Conservation (phyloP, 2,329 filamentous ascomycete species). For the Colletotrichum sidae region DNA sequence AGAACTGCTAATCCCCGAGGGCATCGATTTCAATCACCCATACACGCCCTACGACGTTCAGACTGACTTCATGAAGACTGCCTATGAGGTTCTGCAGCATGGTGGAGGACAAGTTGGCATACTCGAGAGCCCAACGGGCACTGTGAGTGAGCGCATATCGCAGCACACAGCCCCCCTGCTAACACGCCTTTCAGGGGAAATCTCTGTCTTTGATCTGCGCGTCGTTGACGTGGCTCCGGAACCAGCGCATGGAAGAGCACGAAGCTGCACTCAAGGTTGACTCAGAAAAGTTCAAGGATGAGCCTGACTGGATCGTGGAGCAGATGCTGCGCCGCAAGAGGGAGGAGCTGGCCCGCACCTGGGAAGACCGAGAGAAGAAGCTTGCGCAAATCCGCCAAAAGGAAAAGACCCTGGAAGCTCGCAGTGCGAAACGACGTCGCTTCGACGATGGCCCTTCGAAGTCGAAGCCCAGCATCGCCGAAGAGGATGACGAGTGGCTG, state of each 20-base stretch:
- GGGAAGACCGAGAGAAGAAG: constrained; percentile 79
- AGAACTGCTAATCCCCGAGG: constrained; percentile 39
- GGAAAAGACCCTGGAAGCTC: constrained; percentile 67
- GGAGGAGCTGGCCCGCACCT: constrained; percentile 72
- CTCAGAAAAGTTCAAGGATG: constrained; percentile 66
- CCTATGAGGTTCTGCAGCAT: constrained; percentile 81
- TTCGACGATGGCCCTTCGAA: constrained; percentile 49
- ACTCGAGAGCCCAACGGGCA: constrained; percentile 93
- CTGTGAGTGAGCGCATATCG: constrained; percentile 52
- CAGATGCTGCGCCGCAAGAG: constrained; percentile 77
- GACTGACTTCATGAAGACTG: constrained; percentile 84
- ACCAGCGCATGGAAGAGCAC: constrained; percentile 75
- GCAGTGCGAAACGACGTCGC: constrained; percentile 59
- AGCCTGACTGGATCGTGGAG: constrained; percentile 87
- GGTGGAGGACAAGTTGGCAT: constrained; percentile 83
- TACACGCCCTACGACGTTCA: constrained; percentile 91
- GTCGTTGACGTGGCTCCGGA: constrained; percentile 89
- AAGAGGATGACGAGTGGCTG: constrained; percentile 76
- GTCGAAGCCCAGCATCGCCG: constrained; percentile 38
- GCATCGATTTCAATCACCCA: constrained; percentile 84
- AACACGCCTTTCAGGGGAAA: constrained; percentile 72
- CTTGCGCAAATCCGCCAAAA: constrained; percentile 74
- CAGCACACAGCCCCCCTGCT: neutral
- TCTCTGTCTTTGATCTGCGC: constrained; percentile 92
- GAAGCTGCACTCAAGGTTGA: constrained; percentile 62